Evolutionary conservation across 2,329 filamentous ascomycete genomes (phyloP).

Genomic region (Alternaria gansuensis): DNA sequence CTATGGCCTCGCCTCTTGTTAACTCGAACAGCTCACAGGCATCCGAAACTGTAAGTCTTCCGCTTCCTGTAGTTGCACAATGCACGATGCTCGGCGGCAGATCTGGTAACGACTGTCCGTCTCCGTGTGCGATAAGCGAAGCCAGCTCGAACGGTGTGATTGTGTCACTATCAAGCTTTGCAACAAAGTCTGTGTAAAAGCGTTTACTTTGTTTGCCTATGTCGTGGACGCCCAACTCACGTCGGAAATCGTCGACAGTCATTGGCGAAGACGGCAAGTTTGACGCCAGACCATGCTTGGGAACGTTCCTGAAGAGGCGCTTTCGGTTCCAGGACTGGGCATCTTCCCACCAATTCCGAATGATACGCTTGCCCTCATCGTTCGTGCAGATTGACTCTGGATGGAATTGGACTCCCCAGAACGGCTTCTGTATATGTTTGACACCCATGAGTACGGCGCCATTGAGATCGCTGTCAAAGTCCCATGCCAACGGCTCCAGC

Average conservation of each 20-base stretch:
- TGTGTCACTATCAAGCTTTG: constrained; percentile 24
- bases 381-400: constrained; percentile 90
- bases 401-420: constrained; percentile 91
- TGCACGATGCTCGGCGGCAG: constrained; percentile 45
- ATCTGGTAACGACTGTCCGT: constrained; percentile 32
- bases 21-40: constrained; percentile 51
- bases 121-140: constrained; percentile 40
- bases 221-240: constrained; percentile 29
- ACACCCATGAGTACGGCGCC: constrained; percentile 78
- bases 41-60: constrained; percentile 48
- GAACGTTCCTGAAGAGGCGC: constrained; percentile 25
- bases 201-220: constrained; percentile 18
- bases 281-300: constrained; percentile 20
- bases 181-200: constrained; percentile 14
- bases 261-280: constrained; percentile 27
- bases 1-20: constrained; percentile 50
- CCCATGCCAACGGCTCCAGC: constrained; percentile 60
- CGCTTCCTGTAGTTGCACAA: constrained; percentile 47
- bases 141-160: constrained; percentile 37
- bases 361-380: constrained; percentile 67
- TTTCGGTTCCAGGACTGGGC: constrained; percentile 64
- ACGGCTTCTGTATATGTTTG: constrained; percentile 72
- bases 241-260: constrained; percentile 31
- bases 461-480: constrained; percentile 57
- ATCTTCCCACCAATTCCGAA: constrained; percentile 78